phyloP scores from a whole-genome alignment of 148 eudicot genomes.

The Cornus florida region DNA sequence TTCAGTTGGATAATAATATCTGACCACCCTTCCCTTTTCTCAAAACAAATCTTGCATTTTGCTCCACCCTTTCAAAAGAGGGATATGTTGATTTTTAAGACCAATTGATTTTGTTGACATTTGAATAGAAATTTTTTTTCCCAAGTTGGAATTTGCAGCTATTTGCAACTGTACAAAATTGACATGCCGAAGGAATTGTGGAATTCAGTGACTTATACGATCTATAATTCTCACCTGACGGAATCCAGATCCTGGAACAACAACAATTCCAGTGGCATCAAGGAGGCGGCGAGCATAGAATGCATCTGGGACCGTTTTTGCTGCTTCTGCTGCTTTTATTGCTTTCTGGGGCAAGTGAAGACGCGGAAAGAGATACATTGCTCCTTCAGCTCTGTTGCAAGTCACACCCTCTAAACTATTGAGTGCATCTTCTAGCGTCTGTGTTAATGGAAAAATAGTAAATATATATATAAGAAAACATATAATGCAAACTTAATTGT shows the following conservation, averaged over 20 bases:
- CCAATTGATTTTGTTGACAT: no score
- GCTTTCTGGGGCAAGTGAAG: constrained; percentile 59
- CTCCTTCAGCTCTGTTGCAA: constrained; percentile 83
- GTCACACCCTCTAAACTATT: constrained; percentile 73
- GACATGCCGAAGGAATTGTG: background rate
- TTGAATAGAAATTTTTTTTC: no score
- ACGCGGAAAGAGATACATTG: constrained; percentile 79
- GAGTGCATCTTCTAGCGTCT: constrained; percentile 70
- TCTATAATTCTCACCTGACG: constrained; percentile 55
- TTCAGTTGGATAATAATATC: no score
- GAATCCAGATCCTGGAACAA: constrained; percentile 81
- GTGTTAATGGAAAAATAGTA: background rate
- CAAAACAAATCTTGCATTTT: no score
- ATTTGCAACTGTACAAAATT: background rate
- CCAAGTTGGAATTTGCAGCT: background rate
- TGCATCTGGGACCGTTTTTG: constrained; percentile 52
- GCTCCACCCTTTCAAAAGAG: no score
- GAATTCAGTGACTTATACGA: background rate
- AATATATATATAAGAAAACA: background rate
- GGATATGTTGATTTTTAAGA: no score
- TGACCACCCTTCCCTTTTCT: no score
- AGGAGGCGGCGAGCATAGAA: constrained; percentile 62
- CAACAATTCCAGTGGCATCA: constrained; percentile 66
- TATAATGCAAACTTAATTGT: background rate
- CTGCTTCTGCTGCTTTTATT: constrained; percentile 67